Evolutionary conservation across 805 yeast genomes (phyloP).

Genomic region (Hanseniaspora thailandica): DNA sequence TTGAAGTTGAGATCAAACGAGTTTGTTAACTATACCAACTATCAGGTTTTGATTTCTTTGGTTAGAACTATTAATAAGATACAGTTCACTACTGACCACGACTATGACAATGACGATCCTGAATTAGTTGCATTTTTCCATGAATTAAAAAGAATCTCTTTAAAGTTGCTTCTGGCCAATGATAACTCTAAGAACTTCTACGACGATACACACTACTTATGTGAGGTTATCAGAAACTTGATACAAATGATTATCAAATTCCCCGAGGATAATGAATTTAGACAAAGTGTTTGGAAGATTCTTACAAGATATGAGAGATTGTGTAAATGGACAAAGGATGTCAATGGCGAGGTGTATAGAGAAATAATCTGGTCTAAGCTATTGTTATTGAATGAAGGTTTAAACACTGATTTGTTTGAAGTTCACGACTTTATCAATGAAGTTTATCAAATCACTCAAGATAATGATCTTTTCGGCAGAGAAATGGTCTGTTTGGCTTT

Average conservation of each 20-base stretch:
- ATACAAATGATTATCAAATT: conserved; percentile 2
- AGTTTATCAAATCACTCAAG: background rate
- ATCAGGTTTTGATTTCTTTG: conserved; percentile 60
- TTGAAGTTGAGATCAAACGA: conserved; percentile 67
- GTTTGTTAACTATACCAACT: conserved; percentile 57
- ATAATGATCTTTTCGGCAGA: background rate
- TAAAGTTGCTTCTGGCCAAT: conserved; percentile 5
- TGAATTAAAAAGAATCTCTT: background rate
- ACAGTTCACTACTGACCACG: conserved; percentile 49
- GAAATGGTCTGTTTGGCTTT: conserved; percentile 56
- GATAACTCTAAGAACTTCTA: conserved; percentile 3
- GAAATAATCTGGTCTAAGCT: conserved; percentile 2
- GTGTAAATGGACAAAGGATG: conserved; percentile 3
- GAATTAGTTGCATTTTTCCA: background rate
- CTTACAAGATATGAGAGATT: conserved; percentile 8
- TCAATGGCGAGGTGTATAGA: background rate
- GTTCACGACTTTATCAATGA: conserved; percentile 6
- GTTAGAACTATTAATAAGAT: conserved; percentile 50
- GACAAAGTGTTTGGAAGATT: background rate
- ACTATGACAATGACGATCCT: conserved; percentile 36
- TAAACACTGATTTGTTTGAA: conserved; percentile 6
- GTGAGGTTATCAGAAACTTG: background rate
- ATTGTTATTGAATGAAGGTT: conserved; percentile 24
- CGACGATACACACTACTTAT: conserved; percentile 2
- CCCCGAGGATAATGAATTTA: conserved; percentile 5